phyloP scores from a whole-genome alignment of 495 filamentous ascomycete genomes.

The Tuber melanosporum region DNA sequence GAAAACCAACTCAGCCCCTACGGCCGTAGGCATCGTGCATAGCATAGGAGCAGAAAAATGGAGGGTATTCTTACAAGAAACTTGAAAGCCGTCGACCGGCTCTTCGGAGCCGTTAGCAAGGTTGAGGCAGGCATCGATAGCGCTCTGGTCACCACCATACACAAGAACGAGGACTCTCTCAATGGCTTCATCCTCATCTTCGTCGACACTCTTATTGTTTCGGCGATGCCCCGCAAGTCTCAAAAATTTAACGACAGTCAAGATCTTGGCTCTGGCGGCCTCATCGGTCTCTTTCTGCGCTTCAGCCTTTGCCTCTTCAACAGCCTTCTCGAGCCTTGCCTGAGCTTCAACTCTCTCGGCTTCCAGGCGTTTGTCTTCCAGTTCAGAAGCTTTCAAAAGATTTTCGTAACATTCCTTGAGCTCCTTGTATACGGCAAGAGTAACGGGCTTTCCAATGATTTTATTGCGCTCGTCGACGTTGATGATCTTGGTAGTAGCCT shows the following conservation, averaged over 20 bases:
- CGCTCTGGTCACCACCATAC: constrained; percentile 76
- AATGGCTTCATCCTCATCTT: constrained; percentile 75
- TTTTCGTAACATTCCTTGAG: constrained; percentile 76
- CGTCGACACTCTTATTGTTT: constrained; percentile 54
- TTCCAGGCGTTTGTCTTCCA: constrained; percentile 55
- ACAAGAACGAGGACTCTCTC: constrained; percentile 83
- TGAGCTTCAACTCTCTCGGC: constrained; percentile 67
- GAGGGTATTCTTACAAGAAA: constrained; percentile 31
- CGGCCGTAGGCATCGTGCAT: not conserved
- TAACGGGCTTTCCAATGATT: constrained; percentile 77
- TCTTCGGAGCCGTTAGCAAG: constrained; percentile 77
- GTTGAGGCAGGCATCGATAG: constrained; percentile 75
- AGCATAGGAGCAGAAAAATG: not conserved
- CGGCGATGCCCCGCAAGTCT: constrained; percentile 68
- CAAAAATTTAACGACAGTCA: constrained; percentile 69
- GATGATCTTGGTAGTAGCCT: constrained; percentile 48
- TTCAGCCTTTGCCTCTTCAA: constrained; percentile 58
- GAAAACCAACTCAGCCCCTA: not conserved
- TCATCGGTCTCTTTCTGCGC: constrained; percentile 51
- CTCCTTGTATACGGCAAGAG: constrained; percentile 66
- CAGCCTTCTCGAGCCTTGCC: constrained; percentile 63
- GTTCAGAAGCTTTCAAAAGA: constrained; percentile 73
- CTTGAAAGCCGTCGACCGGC: constrained; percentile 28
- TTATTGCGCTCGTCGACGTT: constrained; percentile 89
- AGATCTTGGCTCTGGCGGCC: constrained; percentile 53